Percentiles rank a stretch among this genome's conserved stretches.
Evolutionary conservation across 371 early-diverging fungal genomes (phyloP).

Genomic region (Smittium culicis): DNA sequence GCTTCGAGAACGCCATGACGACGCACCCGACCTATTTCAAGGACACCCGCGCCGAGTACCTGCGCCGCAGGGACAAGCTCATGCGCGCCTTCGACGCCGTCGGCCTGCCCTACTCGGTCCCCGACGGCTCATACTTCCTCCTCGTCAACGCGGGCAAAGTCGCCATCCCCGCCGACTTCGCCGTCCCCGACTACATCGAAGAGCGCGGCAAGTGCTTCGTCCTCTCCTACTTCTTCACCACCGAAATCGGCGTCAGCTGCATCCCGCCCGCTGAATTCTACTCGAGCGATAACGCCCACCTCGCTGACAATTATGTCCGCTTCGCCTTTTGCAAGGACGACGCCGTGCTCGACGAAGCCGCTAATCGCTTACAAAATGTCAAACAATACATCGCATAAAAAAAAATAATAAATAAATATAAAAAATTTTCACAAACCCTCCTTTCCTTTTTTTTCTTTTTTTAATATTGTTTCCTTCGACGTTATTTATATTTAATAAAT

Average conservation of each 20-base stretch:
- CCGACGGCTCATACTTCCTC: conserved; percentile 88
- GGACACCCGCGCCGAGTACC: conserved; percentile 50
- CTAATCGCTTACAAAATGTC: conserved; percentile 47
- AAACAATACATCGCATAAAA: conserved; percentile 29
- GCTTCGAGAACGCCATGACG: conserved; percentile 47
- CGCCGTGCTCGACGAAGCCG: conserved; percentile 65
- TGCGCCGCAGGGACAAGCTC: conserved; percentile 54
- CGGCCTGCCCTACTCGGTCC: conserved; percentile 63
- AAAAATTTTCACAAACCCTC: background rate
- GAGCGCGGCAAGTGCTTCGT: conserved; percentile 59
- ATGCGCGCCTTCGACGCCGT: conserved; percentile 49
- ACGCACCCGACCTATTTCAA: conserved; percentile 46
- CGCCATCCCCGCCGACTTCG: conserved; percentile 45
- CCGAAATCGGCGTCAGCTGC: conserved; percentile 78
- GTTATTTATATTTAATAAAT: background rate
- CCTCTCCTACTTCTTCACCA: conserved; percentile 74
- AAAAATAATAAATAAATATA: background rate
- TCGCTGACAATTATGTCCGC: conserved; percentile 66
- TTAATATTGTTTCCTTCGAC: background rate
- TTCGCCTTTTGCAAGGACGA: conserved; percentile 91
- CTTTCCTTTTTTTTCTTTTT: background rate
- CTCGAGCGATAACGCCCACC: conserved; percentile 44
- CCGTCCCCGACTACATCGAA: conserved; percentile 46
- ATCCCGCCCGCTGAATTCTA: conserved; percentile 92
- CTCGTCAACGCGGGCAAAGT: conserved; percentile 67